Evolutionary conservation across 257 asterid species (phyloP).

Genomic region (Ilex asprella): DNA sequence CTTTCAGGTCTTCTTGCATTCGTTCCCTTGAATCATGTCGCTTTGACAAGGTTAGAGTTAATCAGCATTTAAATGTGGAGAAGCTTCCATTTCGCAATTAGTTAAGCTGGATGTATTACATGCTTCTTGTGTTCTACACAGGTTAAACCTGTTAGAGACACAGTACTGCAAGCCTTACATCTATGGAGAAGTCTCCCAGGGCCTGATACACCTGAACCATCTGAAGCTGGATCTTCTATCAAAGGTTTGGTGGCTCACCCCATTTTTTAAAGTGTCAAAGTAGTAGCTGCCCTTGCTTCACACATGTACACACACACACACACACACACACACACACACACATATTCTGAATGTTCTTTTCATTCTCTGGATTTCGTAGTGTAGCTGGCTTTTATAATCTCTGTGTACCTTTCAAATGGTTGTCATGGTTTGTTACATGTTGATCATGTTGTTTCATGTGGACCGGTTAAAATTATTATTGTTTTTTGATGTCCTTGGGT

Average conservation of each 20-base stretch:
- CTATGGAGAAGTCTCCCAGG: constrained; percentile 79
- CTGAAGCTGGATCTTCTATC: constrained; percentile 84
- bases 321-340: no score
- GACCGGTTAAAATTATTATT: no score
- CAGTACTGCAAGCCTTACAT: constrained; percentile 84
- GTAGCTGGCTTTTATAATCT: no score
- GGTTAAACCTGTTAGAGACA: constrained; percentile 94
- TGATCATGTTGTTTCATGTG: no score
- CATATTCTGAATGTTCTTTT: no score
- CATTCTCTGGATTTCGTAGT: no score
- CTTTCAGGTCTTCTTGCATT: constrained; percentile 62
- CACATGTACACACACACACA: no score
- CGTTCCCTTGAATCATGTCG: constrained; percentile 88
- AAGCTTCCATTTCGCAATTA: constrained; percentile 17
- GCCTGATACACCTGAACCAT: constrained; percentile 68
- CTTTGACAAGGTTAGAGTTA: constrained; percentile 69
- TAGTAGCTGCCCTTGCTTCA: no score
- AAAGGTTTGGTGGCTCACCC: constrained; percentile 40
- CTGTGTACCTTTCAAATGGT: no score
- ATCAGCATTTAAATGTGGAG: constrained; percentile 10
- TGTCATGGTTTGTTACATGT: no score
- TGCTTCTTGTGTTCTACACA: constrained; percentile 20
- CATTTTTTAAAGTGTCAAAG: background rate
- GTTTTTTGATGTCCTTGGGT: no score
- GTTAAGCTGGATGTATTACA: constrained; percentile 15